Evolutionary conservation across 345 rosid genomes (phyloP).

Genomic region (Rhodomyrtus tomentosa): DNA sequence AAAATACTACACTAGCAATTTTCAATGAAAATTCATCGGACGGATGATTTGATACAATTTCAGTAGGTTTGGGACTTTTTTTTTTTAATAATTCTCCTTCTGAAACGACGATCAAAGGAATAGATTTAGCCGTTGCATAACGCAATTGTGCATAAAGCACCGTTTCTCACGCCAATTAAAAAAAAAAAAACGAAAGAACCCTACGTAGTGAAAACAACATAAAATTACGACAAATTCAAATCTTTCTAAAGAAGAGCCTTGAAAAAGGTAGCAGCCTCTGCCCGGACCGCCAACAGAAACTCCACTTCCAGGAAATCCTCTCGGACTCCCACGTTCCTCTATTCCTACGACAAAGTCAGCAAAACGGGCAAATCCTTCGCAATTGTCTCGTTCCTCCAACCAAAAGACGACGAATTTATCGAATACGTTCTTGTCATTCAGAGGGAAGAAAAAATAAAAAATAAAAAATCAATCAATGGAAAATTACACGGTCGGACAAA

Average conservation of each 20-base stretch:
- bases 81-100: too few species aligned
- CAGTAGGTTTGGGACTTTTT: too few species aligned
- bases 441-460: not conserved
- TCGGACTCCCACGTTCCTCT: not conserved
- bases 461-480: not conserved
- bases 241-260: not conserved
- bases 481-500: not conserved
- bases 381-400: not conserved
- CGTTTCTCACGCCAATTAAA: not conserved
- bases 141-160: not conserved
- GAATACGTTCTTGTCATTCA: not conserved
- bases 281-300: not conserved
- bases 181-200: not conserved
- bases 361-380: not conserved
- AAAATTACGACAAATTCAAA: not conserved
- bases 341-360: not conserved
- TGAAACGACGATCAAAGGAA: not conserved
- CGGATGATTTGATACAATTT: too few species aligned
- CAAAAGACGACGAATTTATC: not conserved
- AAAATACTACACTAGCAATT: too few species aligned
- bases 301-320: not conserved
- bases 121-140: not conserved
- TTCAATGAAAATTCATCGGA: too few species aligned
- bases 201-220: not conserved
- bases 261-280: not conserved